A percentile compares a stretch with the other conserved stretches of the same genome.
phyloP scores from a whole-genome alignment of 2,329 filamentous ascomycete species.

The Cryphonectria parasitica region DNA sequence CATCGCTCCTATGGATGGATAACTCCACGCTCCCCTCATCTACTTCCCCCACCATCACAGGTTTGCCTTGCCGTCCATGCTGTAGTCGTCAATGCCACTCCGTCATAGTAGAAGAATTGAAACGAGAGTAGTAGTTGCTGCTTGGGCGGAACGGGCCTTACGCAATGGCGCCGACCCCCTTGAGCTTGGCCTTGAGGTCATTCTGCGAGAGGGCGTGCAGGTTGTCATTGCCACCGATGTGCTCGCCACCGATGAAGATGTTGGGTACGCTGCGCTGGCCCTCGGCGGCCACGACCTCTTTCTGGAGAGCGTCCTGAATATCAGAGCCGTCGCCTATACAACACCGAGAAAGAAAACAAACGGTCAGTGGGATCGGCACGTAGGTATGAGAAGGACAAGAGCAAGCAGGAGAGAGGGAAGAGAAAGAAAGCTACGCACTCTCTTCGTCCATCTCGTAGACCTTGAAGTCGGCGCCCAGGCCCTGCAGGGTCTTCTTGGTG shows the following conservation, averaged over 20 bases:
- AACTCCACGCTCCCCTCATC: too few species aligned
- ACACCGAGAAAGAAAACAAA: neutral
- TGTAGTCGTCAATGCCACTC: slow-evolving; percentile 22
- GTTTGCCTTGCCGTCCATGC: slow-evolving; percentile 20
- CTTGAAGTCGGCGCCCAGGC: slow-evolving; percentile 72
- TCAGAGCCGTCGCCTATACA: slow-evolving; percentile 74
- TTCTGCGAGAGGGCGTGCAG: slow-evolving; percentile 65
- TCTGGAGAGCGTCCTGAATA: slow-evolving; percentile 79
- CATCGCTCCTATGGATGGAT: neutral
- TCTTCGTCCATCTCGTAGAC: slow-evolving; percentile 84
- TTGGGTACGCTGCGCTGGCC: slow-evolving; percentile 90
- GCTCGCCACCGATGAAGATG: slow-evolving; percentile 87
- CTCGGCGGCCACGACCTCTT: slow-evolving; percentile 62
- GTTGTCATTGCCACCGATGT: slow-evolving; percentile 96
- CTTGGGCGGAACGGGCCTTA: slow-evolving; percentile 37
- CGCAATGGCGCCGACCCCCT: slow-evolving; percentile 47
- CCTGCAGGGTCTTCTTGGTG: slow-evolving; percentile 75
- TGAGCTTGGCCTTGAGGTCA: slow-evolving; percentile 58
- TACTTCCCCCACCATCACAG: slow-evolving; percentile 9
- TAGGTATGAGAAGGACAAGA: neutral
- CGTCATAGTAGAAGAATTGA: neutral
- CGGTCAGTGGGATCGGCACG: neutral
- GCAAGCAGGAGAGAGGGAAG: neutral
- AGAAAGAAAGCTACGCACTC: slow-evolving; percentile 60
- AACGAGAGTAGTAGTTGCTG: neutral